Evolutionary conservation across 1,139 yeast genomes (phyloP).

Genomic region (Scheffersomyces stambukii): DNA sequence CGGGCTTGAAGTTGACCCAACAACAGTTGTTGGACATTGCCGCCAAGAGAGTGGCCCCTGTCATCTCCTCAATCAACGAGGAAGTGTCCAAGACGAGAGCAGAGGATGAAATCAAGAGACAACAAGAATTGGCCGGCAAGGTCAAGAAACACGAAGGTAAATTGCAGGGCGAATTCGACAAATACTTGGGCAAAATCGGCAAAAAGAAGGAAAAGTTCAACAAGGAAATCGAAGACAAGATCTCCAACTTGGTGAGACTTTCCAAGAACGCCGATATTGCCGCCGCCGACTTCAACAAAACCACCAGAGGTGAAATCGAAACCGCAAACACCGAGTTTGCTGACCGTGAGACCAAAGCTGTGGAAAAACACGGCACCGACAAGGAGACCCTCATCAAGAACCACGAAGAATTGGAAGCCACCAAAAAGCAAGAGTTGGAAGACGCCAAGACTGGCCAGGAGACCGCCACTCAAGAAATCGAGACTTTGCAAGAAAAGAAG

Average conservation of each 20-base stretch:
- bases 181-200: slow-evolving; percentile 36
- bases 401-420: slow-evolving; percentile 44
- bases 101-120: slow-evolving; percentile 44
- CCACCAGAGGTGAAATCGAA: slow-evolving; percentile 40
- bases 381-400: slow-evolving; percentile 42
- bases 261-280: slow-evolving; percentile 27
- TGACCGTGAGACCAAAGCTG: slow-evolving; percentile 45
- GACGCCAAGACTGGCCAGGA: slow-evolving; percentile 45
- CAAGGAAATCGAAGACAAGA: slow-evolving; percentile 34
- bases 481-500: slow-evolving; percentile 40
- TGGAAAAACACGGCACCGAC: slow-evolving; percentile 42
- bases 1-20: slow-evolving; percentile 52
- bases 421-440: slow-evolving; percentile 48
- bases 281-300: slow-evolving; percentile 35
- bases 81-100: slow-evolving; percentile 46
- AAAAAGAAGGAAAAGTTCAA: slow-evolving; percentile 38
- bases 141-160: slow-evolving; percentile 42
- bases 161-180: slow-evolving; percentile 38
- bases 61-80: slow-evolving; percentile 46
- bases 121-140: slow-evolving; percentile 35
- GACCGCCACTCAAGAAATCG: slow-evolving; percentile 43
- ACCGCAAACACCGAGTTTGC: slow-evolving; percentile 44
- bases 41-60: slow-evolving; percentile 53
- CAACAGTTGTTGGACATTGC: slow-evolving; percentile 55
- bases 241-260: slow-evolving; percentile 27